Base-by-base conservation (phyloP, 768 basidiomycete species). In the Serpula lacrymans region DNA sequence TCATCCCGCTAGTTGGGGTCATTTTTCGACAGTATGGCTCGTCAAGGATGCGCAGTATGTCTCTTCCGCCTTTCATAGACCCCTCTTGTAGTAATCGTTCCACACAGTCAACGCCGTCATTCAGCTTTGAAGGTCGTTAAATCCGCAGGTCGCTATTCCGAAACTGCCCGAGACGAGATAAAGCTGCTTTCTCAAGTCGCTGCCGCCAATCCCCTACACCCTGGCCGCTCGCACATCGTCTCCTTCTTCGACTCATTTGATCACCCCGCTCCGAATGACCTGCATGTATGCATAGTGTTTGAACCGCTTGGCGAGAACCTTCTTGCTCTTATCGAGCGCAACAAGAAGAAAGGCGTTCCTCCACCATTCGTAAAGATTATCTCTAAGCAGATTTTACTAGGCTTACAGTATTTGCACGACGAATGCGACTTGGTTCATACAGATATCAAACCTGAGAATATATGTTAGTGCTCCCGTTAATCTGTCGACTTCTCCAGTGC, bases 91-190 rank as follows among this genome's bases (percentile, higher is more conserved):
- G 47, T 48, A 26, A 27, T 31, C 20, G 4, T n/a, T n/a, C 37
- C 24, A 16, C 26, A 18, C 52, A 94, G 91, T 6, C 70, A 74
- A 30, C 73, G 76, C 23, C 71, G 77, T 29, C 92, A 93, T 63
- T 90, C 90, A 32, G 92, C 92, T 12, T 78, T 96, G 58, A 96
- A 96, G 63, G 84, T 96, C 41, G 89, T 94, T 64, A 95, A 95
- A 67, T 95, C 93, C 21, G 94, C 92, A 16, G 80, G 82, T 17
- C 84, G 93, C 49, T 98, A 98, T 66, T 89, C 92, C 45, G 94
- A 97, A 60, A 97, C 95, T 4, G 95, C 95, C 21, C 78, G 86
- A 37, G 95, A 98, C 61, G 95, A 98, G 67, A 97, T 98, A 62
- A 89, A 92, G 59, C 77, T 97, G 24, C 76, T 93, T 28, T 78